A percentile compares a stretch with the other conserved stretches of the same genome.
Conservation (phyloP, 176 grass and related monocot genomes). For the Eragrostis nindensis region DNA sequence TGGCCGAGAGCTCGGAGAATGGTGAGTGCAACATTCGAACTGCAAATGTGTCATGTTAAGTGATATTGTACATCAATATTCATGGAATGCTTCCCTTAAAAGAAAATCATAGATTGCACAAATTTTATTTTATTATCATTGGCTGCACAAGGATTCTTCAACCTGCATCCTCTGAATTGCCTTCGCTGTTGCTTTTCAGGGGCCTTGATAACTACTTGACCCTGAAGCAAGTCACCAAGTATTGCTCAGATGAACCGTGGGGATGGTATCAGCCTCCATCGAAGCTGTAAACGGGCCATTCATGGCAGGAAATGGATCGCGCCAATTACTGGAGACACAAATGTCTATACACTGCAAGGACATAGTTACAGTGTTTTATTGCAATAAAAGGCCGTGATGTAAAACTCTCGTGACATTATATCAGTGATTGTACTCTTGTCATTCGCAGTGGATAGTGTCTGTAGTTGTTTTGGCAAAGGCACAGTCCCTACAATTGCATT, state of each 20-base stretch:
- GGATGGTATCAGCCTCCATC: conserved; percentile 87
- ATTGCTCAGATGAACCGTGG: conserved; percentile 77
- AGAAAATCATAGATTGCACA: neutral
- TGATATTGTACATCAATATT: neutral
- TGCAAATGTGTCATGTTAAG: neutral
- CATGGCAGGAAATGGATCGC: neutral
- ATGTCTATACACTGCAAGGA: neutral
- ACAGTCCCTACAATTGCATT: neutral
- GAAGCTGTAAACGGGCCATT: conserved; percentile 63
- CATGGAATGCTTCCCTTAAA: neutral
- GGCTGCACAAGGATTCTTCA: neutral
- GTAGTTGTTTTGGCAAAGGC: neutral
- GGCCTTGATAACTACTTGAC: conserved; percentile 82
- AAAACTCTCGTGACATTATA: neutral
- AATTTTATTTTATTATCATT: neutral
- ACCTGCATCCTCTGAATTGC: neutral
- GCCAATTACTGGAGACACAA: neutral
- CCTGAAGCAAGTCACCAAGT: conserved; percentile 89
- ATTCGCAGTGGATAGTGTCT: neutral
- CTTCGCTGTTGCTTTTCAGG: conserved; percentile 40
- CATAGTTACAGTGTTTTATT: neutral
- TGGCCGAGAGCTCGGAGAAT: conserved; percentile 95
- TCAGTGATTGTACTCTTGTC: neutral
- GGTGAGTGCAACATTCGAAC: conserved; percentile 44
- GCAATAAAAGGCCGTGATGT: conserved; percentile 33